A percentile compares a stretch with the other conserved stretches of the same genome.
phyloP scores from a whole-genome alignment of 2,329 filamentous ascomycete species.

The Fusarium mangiferae region DNA sequence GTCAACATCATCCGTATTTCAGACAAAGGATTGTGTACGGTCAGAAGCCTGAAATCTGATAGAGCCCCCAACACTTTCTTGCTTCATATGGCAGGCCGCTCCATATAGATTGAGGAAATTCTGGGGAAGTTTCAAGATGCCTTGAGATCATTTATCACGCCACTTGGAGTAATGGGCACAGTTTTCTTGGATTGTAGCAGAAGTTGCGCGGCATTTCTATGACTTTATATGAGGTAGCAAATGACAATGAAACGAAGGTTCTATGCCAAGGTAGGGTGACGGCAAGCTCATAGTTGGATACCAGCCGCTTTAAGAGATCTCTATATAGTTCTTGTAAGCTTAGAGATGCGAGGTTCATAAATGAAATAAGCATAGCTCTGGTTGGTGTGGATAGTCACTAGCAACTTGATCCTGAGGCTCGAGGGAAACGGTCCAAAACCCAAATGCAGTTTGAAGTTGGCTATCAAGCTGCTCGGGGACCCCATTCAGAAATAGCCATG shows the following conservation, averaged over 20 bases:
- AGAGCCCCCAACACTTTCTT: neutral
- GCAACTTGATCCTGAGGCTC: neutral
- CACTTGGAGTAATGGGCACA: accelerated
- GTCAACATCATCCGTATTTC: conserved; percentile 17
- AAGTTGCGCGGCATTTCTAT: neutral
- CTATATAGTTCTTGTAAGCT: neutral
- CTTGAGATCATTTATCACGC: neutral
- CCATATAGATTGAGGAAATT: neutral
- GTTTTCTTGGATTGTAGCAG: neutral
- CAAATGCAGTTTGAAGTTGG: neutral
- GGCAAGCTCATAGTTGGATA: neutral
- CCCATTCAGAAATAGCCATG: no score
- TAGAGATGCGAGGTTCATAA: neutral
- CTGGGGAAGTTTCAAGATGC: neutral
- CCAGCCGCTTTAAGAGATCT: neutral
- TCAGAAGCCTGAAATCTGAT: neutral
- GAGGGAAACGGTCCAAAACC: neutral
- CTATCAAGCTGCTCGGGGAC: neutral
- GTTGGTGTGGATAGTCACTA: neutral
- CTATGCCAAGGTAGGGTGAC: no score
- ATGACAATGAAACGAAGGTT: accelerated
- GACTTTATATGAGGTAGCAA: no score
- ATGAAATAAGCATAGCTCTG: neutral
- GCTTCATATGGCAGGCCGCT: neutral
- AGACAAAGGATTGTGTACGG: conserved; percentile 18